Base-by-base conservation (phyloP, 2,329 filamentous ascomycete genomes). In the Thermochaetoides dissita region DNA sequence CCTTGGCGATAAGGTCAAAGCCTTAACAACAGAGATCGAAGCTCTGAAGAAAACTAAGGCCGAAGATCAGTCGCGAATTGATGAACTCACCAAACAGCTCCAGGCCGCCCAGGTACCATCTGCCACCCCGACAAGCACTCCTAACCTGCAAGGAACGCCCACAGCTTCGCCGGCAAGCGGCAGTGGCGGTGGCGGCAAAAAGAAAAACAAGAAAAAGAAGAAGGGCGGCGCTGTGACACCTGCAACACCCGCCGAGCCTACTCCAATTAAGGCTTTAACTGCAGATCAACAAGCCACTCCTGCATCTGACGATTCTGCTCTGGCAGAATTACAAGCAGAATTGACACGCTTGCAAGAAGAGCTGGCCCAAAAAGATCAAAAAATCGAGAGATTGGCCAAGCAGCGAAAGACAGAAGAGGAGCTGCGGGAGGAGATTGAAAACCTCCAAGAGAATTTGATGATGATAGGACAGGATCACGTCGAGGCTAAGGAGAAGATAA, bases 171-270 rank as follows among this genome's bases (percentile, higher is more conserved):
- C 43, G 12, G 28, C 43, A 0, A 45, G 44, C 24, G 17, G 31
- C 35, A 17, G 43, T 46, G 24, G 43, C 0, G 44, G 44, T 28
- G 17, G 33, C 34, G 24, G 43, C 46, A 74, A 71, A 45, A 89
- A 87, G 63, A 93, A 85, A 62, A 88, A 84, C 60, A 93, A 87
- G 50, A 84, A 84, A 58, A 94, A 89, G 67, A 94, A 93, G 72
- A 89, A 88, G 66, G 76, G 74, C 11, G 74, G 70, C 30, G 76
- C 73, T 49, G 51, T 55, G 2, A 49, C 55, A 5, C 46, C 52
- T 24, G 44, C 53, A 28, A 52, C 55, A 9, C 53, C 54, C 11
- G 53, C 59, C 8, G 65, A 68, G 41, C 52, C 62, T 6, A 57
- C 62, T 5, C 46, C 57, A 3, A 59, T 53, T 34, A 62, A 66